A percentile compares a stretch with the other conserved stretches of the same genome.
Conservation (phyloP, 495 filamentous ascomycete species). For the Parathielavia appendiculata region DNA sequence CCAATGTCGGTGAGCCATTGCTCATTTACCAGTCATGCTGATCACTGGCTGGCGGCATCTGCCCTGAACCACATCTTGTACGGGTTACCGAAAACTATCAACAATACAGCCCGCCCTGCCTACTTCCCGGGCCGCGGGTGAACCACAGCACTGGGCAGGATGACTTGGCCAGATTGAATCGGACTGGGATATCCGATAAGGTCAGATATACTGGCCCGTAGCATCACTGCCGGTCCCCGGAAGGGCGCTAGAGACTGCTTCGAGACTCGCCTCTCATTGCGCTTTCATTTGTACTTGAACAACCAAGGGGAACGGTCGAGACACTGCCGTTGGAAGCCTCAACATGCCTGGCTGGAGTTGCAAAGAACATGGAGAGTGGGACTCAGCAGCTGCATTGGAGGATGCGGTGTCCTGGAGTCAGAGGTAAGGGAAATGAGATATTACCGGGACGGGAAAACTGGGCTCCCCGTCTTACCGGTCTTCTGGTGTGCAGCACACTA, state of each 20-base stretch:
- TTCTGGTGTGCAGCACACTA: constrained; percentile 9
- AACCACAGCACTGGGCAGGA: constrained; percentile 10
- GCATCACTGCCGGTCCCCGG: constrained; percentile 10
- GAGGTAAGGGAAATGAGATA: constrained; percentile 5
- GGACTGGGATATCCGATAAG: constrained; percentile 7
- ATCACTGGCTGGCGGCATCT: background rate
- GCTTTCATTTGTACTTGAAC: constrained; percentile 9
- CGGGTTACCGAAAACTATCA: background rate
- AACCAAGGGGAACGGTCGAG: constrained; percentile 4
- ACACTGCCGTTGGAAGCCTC: background rate
- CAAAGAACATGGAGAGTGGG: background rate
- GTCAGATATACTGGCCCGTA: background rate
- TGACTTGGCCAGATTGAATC: constrained; percentile 5
- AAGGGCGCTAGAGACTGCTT: constrained; percentile 11
- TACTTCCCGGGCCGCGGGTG: background rate
- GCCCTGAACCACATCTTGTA: background rate
- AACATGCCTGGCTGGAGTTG: background rate
- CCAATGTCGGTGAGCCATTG: constrained; percentile 94
- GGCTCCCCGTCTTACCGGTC: constrained; percentile 3
- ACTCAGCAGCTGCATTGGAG: constrained; percentile 10
- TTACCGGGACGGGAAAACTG: constrained; percentile 5
- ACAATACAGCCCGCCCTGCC: background rate
- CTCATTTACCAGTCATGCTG: constrained; percentile 83
- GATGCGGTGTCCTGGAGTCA: background rate
- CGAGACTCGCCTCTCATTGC: constrained; percentile 17